Evolutionary conservation across 257 asterid species (phyloP).

Genomic region (Mitragyna speciosa): DNA sequence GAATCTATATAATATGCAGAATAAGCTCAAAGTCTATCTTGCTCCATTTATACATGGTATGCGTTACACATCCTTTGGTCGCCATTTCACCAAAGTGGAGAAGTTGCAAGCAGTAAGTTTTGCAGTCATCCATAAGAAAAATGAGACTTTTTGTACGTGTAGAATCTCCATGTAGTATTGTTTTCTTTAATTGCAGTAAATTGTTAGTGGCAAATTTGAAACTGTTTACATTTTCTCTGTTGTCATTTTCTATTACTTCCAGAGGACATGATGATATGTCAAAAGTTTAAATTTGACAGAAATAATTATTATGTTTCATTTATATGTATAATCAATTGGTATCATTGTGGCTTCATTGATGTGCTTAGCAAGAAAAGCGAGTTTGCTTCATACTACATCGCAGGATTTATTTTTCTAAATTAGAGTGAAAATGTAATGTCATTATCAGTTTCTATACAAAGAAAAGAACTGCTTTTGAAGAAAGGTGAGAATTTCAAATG

Average conservation of each 20-base stretch:
- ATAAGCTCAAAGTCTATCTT: constrained; percentile 64
- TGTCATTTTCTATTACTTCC: background rate
- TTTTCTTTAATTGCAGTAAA: background rate
- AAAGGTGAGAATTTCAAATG: too few species aligned
- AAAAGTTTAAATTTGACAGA: background rate
- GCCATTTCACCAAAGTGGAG: constrained; percentile 82
- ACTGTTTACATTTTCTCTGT: background rate
- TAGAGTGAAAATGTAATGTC: too few species aligned
- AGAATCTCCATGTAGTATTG: background rate
- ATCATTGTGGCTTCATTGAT: background rate
- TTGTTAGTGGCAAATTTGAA: background rate
- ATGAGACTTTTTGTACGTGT: background rate
- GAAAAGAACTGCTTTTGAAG: background rate
- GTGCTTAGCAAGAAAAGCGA: background rate
- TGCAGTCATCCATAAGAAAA: constrained; percentile 5
- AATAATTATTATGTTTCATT: too few species aligned
- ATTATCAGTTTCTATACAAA: background rate
- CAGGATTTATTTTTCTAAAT: background rate
- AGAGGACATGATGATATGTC: background rate
- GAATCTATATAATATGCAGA: constrained; percentile 46
- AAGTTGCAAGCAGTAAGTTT: constrained; percentile 73
- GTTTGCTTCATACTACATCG: background rate
- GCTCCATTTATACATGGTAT: constrained; percentile 75
- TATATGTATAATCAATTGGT: too few species aligned
- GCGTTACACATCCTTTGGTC: constrained; percentile 95